These are phyloP conservation scores for Inga laurina DNA, from an alignment of 306 rosid genomes.

Conservation along the genomic window DNA sequence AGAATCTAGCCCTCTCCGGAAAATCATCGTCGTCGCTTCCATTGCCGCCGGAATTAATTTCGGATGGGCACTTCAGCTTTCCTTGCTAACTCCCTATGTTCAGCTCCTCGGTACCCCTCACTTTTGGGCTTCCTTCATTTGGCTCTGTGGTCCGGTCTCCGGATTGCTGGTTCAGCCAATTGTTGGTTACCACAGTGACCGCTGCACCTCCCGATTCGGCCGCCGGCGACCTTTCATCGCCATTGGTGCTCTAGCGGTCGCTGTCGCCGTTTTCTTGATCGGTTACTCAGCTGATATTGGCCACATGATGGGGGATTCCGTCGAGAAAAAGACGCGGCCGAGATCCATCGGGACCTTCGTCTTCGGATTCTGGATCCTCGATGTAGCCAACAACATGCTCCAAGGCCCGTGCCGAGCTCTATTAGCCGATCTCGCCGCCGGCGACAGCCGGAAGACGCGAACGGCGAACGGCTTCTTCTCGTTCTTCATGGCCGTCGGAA, in stretches of 20 bases:
- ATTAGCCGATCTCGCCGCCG: slow-evolving; percentile 59
- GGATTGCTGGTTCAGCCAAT: slow-evolving; percentile 83
- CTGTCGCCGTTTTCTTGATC: slow-evolving; percentile 70
- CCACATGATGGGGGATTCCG: slow-evolving; percentile 50
- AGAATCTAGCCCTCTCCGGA: slow-evolving; percentile 39
- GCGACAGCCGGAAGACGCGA: slow-evolving; percentile 50
- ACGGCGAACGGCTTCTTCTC: slow-evolving; percentile 44
- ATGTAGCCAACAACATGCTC: background rate
- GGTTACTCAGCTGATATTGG: slow-evolving; percentile 91
- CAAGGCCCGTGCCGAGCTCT: slow-evolving; percentile 8
- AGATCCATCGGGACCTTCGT: slow-evolving; percentile 68
- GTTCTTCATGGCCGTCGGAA: slow-evolving; percentile 13
- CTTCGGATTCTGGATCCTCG: slow-evolving; percentile 69
- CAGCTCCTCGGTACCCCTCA: slow-evolving; percentile 79
- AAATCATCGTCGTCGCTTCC: slow-evolving; percentile 62
- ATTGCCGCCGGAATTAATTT: slow-evolving; percentile 90
- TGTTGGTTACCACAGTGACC: slow-evolving; percentile 86
- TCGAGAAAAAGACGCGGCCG: slow-evolving; percentile 30
- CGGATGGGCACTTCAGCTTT: slow-evolving; percentile 91
- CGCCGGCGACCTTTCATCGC: slow-evolving; percentile 90
- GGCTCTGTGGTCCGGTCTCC: slow-evolving; percentile 94
- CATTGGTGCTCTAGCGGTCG: slow-evolving; percentile 52
- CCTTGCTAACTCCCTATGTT: slow-evolving; percentile 76
- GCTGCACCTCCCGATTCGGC: slow-evolving; percentile 78
- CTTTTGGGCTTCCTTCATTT: slow-evolving; percentile 69